A percentile compares a stretch with the other conserved stretches of the same genome.
Conservation (phyloP, 257 asterid genomes). For the Fraxinus anomala region DNA sequence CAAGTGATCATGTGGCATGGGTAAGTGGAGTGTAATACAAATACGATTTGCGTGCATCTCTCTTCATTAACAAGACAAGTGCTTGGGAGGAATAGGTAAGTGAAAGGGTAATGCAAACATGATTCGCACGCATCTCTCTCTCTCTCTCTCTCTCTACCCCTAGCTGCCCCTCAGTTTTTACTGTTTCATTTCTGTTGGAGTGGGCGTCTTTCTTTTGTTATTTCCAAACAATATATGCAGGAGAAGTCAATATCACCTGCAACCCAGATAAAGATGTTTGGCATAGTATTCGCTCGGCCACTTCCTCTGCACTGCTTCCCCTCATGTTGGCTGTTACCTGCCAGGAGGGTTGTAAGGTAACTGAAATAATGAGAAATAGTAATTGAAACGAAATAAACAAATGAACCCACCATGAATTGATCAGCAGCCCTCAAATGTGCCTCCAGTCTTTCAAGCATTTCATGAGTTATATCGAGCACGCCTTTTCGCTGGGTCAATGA, state of each 20-base stretch:
- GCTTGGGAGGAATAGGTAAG: neutral
- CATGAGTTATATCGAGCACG: conserved; percentile 81
- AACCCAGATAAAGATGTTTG: conserved; percentile 85
- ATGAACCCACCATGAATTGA: conserved; percentile 78
- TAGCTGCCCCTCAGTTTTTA: neutral
- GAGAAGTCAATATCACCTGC: conserved; percentile 57
- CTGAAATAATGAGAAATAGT: conserved; percentile 17
- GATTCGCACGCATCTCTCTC: neutral
- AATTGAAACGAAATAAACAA: conserved; percentile 4
- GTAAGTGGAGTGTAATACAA: neutral
- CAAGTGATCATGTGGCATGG: neutral
- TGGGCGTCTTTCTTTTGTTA: neutral
- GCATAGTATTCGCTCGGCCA: conserved; percentile 79
- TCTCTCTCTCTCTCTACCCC: neutral
- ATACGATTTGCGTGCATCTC: neutral
- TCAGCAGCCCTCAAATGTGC: conserved; percentile 86
- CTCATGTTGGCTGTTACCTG: conserved; percentile 97
- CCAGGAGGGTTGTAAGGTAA: conserved; percentile 26
- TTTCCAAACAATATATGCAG: conserved; percentile 8
- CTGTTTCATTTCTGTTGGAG: neutral
- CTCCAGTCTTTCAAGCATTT: conserved; percentile 96
- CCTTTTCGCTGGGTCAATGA: conserved; percentile 75
- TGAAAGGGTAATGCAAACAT: neutral
- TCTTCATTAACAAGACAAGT: neutral
- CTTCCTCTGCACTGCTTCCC: conserved; percentile 92